Conservation (phyloP, 139 green algal species). For the Pleodorina starrii region DNA sequence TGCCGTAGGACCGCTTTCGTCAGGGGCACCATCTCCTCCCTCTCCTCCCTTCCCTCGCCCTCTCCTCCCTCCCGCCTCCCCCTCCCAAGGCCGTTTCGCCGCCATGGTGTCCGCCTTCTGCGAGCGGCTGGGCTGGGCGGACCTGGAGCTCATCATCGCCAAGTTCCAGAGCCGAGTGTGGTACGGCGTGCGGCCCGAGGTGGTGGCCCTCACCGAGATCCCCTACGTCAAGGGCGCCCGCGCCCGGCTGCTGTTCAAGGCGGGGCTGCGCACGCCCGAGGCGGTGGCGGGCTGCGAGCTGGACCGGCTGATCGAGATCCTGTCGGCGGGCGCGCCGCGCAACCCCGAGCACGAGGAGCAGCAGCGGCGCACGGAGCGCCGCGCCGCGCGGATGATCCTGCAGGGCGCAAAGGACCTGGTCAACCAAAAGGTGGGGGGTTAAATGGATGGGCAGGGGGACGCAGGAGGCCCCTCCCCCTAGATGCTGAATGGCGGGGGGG, state of each 20-base stretch:
- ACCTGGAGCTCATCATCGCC: conserved; percentile 83
- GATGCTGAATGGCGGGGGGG: background rate
- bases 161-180: conserved; percentile 82
- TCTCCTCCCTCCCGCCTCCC: background rate
- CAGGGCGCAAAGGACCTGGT: conserved; percentile 66
- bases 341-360: conserved; percentile 29
- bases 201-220: conserved; percentile 88
- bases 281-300: conserved; percentile 67
- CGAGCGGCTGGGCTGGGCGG: conserved; percentile 79
- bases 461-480: too few relatives aligned
- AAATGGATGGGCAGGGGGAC: too few relatives aligned
- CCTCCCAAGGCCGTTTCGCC: conserved; percentile 62
- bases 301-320: conserved; percentile 62
- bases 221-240: conserved; percentile 53
- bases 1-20: too few relatives aligned
- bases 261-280: conserved; percentile 81
- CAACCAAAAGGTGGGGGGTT: conserved; percentile 11
- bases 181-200: conserved; percentile 76
- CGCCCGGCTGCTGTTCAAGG: conserved; percentile 86
- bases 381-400: conserved; percentile 66
- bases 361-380: conserved; percentile 51
- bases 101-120: conserved; percentile 87
- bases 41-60: too few relatives aligned
- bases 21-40: too few relatives aligned
- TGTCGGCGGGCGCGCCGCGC: conserved; percentile 43